Percentiles rank a stretch among this genome's conserved stretches.
These are phyloP conservation scores for Trichoderma aggressivum DNA, from an alignment of 2,329 filamentous ascomycete genomes.

Conservation along the genomic window DNA sequence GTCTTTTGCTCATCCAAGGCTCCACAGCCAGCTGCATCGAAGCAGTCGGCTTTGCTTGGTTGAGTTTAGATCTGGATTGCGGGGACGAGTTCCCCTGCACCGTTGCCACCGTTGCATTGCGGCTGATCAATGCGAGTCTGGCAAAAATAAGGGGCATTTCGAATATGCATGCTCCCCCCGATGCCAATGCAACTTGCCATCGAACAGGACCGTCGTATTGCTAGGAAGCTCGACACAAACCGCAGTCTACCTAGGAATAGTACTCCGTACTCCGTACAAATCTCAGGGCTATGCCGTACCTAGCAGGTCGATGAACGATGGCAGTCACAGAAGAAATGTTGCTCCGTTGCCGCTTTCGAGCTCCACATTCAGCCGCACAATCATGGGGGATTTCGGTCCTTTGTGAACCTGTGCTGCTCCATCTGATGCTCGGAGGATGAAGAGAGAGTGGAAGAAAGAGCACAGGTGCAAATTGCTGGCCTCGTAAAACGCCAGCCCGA, in stretches of 20 bases:
- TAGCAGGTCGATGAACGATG: neutral
- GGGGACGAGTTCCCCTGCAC: neutral
- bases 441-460: neutral
- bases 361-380: constrained; percentile 4
- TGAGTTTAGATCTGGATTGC: constrained; percentile 12
- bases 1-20: neutral
- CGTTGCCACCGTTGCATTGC: constrained; percentile 5
- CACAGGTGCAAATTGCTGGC: neutral
- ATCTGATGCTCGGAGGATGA: neutral
- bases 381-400: neutral
- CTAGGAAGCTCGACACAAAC: neutral
- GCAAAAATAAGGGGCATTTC: constrained; percentile 3
- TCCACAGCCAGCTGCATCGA: constrained; percentile 4
- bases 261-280: too few species aligned
- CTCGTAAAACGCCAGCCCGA: neutral
- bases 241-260: neutral
- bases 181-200: neutral
- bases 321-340: neutral
- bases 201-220: neutral
- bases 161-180: neutral
- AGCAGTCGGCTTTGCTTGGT: neutral
- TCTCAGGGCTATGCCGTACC: neutral
- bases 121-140: constrained; percentile 1
- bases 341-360: neutral
- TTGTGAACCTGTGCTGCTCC: neutral